Evolutionary conservation across 257 asterid species (phyloP).

Genomic region (Solanum rostratum): DNA sequence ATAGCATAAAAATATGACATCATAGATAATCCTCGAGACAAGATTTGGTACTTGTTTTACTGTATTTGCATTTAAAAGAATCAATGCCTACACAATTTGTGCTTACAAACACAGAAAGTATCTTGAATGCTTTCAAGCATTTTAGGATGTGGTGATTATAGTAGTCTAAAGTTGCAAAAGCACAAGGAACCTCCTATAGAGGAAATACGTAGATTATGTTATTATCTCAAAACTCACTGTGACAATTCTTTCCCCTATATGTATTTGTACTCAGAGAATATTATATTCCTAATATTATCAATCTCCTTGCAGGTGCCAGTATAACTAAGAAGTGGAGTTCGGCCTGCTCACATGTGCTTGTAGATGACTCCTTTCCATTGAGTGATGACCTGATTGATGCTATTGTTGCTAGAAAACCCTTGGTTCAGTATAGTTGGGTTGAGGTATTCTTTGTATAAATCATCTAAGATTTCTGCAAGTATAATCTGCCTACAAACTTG

Average conservation of each 20-base stretch:
- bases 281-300: background rate
- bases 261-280: background rate
- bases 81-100: background rate
- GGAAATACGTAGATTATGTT: background rate
- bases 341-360: constrained; percentile 68
- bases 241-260: background rate
- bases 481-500: background rate
- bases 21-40: background rate
- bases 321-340: constrained; percentile 47
- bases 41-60: background rate
- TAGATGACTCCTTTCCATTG: constrained; percentile 47
- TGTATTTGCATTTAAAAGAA: background rate
- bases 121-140: background rate
- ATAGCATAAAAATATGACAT: background rate
- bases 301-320: constrained; percentile 43
- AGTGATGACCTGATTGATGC: constrained; percentile 52
- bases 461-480: background rate
- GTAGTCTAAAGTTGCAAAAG: background rate
- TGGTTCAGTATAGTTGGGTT: constrained; percentile 52
- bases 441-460: constrained; percentile 48
- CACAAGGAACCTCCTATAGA: background rate
- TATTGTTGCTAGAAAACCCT: constrained; percentile 45
- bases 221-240: background rate
- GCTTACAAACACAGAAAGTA: background rate
- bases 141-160: background rate